These are phyloP conservation scores for Alternaria metachromatica DNA, from an alignment of 2,329 filamentous ascomycete species.

Conservation along the genomic window DNA sequence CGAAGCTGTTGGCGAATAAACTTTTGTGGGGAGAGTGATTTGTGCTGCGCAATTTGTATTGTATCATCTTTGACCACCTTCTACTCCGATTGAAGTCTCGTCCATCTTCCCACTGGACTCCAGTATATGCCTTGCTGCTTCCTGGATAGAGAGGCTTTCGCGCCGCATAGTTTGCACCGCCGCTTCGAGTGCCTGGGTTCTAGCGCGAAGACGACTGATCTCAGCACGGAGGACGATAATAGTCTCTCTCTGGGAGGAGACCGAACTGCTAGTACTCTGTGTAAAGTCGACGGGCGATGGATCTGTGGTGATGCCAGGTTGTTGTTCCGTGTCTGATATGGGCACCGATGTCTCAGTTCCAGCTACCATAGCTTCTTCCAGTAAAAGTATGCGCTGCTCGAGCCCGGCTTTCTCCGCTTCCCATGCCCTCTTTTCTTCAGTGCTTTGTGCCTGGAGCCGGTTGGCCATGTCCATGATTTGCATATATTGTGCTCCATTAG, in stretches of 20 bases:
- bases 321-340: background rate
- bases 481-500: conserved; percentile 58
- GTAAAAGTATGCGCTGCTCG: conserved; percentile 42
- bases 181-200: conserved; percentile 35
- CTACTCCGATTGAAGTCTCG: conserved; percentile 15
- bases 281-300: background rate
- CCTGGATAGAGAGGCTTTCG: conserved; percentile 39
- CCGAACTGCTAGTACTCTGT: background rate
- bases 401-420: conserved; percentile 49
- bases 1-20: background rate
- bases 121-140: conserved; percentile 32
- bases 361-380: conserved; percentile 45
- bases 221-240: conserved; percentile 42
- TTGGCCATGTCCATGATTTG: conserved; percentile 60
- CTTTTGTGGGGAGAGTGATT: background rate
- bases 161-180: conserved; percentile 35
- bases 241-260: conserved; percentile 29
- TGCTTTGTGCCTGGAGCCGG: conserved; percentile 52
- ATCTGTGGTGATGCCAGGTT: background rate
- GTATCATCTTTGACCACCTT: background rate
- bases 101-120: conserved; percentile 38
- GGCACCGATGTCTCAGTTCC: conserved; percentile 12
- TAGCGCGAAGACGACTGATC: conserved; percentile 35
- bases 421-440: conserved; percentile 53
- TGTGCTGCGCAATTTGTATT: background rate